Evolutionary conservation across 163 green algal genomes (phyloP), one percentile per base, ranked within the genome.

Genomic region (Volvox carteri): DNA sequence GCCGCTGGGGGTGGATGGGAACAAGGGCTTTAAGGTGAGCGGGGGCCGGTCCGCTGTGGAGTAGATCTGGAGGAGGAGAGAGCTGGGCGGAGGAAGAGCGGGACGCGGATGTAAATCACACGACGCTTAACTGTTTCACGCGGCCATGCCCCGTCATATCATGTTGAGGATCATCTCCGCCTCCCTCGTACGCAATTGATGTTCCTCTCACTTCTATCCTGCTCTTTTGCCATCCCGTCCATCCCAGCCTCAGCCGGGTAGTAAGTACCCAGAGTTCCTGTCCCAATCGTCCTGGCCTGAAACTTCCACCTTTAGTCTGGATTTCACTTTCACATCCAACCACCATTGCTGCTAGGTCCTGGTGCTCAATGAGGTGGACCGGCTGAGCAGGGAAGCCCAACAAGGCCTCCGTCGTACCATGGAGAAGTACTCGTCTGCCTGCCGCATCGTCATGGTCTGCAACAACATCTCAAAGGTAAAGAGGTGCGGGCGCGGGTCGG

Each of bases 401-500:
- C 84, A 89, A 52, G 84, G 58, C 68, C 84, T 89, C 6, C 68
- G 98, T 21, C 95, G 98, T 33, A 99, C 98, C n/a, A 99, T 99
- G 98, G 98, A 99, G 93, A 99, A 99, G 94, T 99, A 99, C 95
- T 94, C 80, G 11, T 81, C 92, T 23, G 95, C 95, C 28, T 99
- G 98, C 94, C 92, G 98, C 44, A 92, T 99, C 5, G 87, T 99
- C 42, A 93, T 99, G 85, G 93, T 94, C 54, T 97, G 94, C 92
- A 97, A 92, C 81, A 98, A 97, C 90, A 91, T 97, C 11, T 98
- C 94, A 48, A 98, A 97, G 93, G 96, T 96, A 65, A 16, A n/a
- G n/a, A n/a, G 85, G 41, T 16, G 60, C 41, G 14, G n/a, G 21
- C n/a, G 70, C 19, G 39, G 23, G 21, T 80, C 50, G 67, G 37